phyloP scores from a whole-genome alignment of 495 filamentous ascomycete species.

The Aspergillus avenaceus region DNA sequence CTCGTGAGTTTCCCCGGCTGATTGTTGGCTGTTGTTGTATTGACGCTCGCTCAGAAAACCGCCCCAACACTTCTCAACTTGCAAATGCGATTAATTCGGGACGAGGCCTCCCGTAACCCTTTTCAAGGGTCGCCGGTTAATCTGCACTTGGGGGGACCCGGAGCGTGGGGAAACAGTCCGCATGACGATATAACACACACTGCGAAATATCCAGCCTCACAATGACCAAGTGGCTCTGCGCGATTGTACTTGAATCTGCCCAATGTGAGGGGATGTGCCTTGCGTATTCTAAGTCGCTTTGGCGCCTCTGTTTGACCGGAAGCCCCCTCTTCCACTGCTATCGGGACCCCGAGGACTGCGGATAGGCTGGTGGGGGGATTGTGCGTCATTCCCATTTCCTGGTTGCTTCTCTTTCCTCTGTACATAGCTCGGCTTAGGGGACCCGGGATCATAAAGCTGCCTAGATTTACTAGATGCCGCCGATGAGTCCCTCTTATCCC shows the following conservation, averaged over 20 bases:
- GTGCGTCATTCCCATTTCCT: conserved; percentile 34
- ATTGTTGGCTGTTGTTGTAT: not conserved
- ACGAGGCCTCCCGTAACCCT: conserved; percentile 43
- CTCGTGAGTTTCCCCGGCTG: conserved; percentile 38
- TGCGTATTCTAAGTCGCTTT: conserved; percentile 28
- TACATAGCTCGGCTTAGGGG: conserved; percentile 49
- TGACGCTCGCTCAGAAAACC: conserved; percentile 45
- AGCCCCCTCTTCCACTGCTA: conserved; percentile 68
- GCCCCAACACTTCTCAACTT: conserved; percentile 56
- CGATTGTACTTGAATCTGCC: not conserved
- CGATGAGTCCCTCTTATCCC: conserved; percentile 47
- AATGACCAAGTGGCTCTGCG: not conserved
- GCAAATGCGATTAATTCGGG: conserved; percentile 57
- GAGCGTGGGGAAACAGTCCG: not conserved
- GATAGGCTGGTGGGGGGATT: conserved; percentile 52
- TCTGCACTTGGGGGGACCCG: not conserved
- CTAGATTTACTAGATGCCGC: conserved; percentile 37
- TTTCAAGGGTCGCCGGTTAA: not conserved
- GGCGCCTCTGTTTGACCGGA: conserved; percentile 56
- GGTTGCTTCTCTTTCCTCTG: conserved; percentile 46
- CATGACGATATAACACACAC: not conserved
- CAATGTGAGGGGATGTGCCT: not conserved
- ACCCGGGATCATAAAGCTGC: conserved; percentile 73
- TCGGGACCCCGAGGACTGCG: conserved; percentile 74
- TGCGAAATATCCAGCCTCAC: not conserved